phyloP scores from a whole-genome alignment of 169 alveolate species.

The Eimeria acervulina region DNA sequence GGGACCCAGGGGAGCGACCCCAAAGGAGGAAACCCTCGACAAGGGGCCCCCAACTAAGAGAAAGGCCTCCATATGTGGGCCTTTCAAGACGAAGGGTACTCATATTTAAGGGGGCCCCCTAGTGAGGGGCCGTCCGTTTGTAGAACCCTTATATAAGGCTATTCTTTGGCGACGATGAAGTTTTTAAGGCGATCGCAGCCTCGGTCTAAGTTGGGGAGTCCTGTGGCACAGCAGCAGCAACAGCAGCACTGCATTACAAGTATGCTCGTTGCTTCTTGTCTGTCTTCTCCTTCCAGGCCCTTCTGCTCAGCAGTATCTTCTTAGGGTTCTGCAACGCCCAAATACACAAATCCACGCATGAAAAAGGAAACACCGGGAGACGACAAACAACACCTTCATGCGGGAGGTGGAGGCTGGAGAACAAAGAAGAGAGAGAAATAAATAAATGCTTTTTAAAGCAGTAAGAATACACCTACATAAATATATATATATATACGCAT shows the following conservation, averaged over 20 bases:
- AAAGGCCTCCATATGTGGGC: background rate
- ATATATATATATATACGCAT: no score
- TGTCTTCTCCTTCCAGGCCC: background rate
- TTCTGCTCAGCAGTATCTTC: background rate
- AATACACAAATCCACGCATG: background rate
- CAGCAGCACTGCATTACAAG: background rate
- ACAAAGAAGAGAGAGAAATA: background rate
- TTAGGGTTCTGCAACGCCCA: background rate
- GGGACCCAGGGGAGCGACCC: background rate
- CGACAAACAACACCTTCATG: background rate
- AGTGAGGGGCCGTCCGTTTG: background rate
- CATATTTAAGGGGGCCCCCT: background rate
- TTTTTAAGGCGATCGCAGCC: constrained; percentile 17
- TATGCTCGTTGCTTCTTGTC: background rate
- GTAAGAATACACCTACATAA: no score
- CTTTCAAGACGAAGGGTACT: background rate
- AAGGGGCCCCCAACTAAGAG: background rate
- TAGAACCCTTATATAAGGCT: background rate
- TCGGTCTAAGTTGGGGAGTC: background rate
- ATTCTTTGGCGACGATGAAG: constrained; percentile 21
- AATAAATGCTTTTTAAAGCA: no score
- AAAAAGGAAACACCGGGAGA: background rate
- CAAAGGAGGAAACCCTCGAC: no score
- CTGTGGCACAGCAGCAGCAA: constrained; percentile 29
- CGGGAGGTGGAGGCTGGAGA: no score